Percentiles rank a stretch among this genome's conserved stretches.
Conservation (phyloP, 192 early-diverging fungal species). For the Entomortierella beljakovae region DNA sequence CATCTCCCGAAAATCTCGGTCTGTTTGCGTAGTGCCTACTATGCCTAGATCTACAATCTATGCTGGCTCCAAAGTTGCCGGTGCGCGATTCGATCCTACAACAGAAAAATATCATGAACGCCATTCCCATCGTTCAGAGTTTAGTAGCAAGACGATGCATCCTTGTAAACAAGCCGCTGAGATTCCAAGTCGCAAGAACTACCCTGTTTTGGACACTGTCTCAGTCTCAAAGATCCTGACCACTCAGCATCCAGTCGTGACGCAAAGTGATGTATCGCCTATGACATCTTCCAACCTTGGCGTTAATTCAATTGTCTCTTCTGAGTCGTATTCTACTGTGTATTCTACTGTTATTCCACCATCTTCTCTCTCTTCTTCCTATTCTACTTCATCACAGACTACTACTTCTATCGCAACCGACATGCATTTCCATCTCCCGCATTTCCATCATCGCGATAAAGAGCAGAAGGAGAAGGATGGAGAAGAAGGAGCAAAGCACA, state of each 20-base stretch:
- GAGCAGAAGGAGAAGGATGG: no score
- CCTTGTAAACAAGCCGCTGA: not conserved
- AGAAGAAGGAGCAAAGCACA: no score
- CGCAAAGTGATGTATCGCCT: no score
- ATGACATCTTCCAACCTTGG: no score
- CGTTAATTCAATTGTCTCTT: no score
- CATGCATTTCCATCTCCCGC: not conserved
- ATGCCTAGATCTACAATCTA: not conserved
- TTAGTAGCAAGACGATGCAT: not conserved
- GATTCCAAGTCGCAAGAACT: not conserved
- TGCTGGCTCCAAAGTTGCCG: not conserved
- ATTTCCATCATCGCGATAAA: not conserved
- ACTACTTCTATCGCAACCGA: not conserved
- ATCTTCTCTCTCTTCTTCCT: not conserved
- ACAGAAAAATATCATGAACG: not conserved
- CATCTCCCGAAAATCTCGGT: not conserved
- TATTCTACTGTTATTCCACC: no score
- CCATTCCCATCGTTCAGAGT: not conserved
- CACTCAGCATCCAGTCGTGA: no score
- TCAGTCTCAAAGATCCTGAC: no score
- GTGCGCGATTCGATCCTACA: not conserved
- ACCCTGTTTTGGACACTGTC: no score
- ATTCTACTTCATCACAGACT: no score
- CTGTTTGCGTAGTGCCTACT: not conserved
- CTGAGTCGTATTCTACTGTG: no score